Base-by-base conservation (phyloP, 2,329 filamentous ascomycete genomes). In the Teratosphaeria viscida region DNA sequence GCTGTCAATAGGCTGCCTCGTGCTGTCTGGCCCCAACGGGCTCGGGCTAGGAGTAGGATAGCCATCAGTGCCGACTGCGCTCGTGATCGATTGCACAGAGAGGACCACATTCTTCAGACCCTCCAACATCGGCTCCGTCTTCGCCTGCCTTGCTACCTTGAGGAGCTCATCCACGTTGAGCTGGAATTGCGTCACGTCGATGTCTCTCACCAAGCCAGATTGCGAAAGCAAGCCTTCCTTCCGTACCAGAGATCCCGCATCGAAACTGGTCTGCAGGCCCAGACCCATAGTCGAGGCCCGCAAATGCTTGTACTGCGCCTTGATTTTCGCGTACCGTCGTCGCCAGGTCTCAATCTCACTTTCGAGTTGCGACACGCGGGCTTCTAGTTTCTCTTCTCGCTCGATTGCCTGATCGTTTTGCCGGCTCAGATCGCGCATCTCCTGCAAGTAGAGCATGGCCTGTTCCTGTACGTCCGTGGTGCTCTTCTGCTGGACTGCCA, bases 181-280 rank as follows among this genome's bases (percentile, higher is more conserved):
- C 73, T 99, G 94, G 77, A 96, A 97, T 70, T 90, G 92, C 56
- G 92, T 96, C 65, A 99, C 85, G 71, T 96, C 89, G 12, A 96
- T 83, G 73, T 96, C 94, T 75, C 89, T 92, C 67, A 99, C 85
- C 26, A 94, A 73, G 5, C 94, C 94, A 61, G 85, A 82, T 12
- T 86, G 82, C 43, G 87, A 68, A 43, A 73, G 62, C 26, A 73
- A 59, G 29, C 81, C 84, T 68, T 82, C 82, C 57, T 89, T 85
- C 56, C 83, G 82, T 49, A 85, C 75, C 63, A 85, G 83, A 64
- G 82, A 83, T 56, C 82, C 83, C n/a, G 86, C 85, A 65, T 92
- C 86, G 56, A 68, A 62, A 19, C 65, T 39, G n/a, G 64, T 64
- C 34, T 67, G 62, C 62, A 87, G 83, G 7, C 87, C 84, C 52